phyloP scores from a whole-genome alignment of 2,329 filamentous ascomycete genomes.

The Aspergillus calidoustus region DNA sequence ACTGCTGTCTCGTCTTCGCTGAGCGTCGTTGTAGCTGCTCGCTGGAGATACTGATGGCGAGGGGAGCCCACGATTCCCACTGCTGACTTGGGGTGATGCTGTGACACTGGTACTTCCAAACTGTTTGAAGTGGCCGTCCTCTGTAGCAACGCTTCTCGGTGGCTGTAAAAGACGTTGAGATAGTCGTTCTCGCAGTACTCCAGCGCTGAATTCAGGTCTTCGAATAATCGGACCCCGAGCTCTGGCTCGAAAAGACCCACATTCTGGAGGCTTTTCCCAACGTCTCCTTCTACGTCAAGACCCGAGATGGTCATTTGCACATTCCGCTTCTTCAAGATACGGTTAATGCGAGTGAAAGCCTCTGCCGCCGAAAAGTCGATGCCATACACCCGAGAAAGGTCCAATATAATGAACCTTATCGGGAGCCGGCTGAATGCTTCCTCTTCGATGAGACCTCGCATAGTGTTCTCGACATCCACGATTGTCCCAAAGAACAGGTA shows the following conservation, averaged over 20 bases:
- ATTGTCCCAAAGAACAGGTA: slow-evolving; percentile 99
- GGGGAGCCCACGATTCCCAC: slow-evolving; percentile 74
- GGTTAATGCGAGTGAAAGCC: slow-evolving; percentile 89
- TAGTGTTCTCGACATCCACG: slow-evolving; percentile 88
- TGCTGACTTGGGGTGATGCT: slow-evolving; percentile 28
- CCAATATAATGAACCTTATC: slow-evolving; percentile 87
- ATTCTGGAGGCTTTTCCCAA: slow-evolving; percentile 78
- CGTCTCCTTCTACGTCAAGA: slow-evolving; percentile 72
- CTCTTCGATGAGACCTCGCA: slow-evolving; percentile 80
- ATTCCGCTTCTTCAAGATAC: slow-evolving; percentile 75
- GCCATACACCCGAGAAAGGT: slow-evolving; percentile 86
- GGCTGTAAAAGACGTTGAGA: slow-evolving; percentile 76
- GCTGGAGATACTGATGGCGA: slow-evolving; percentile 74
- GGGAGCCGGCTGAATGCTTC: slow-evolving; percentile 76
- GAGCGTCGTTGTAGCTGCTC: slow-evolving; percentile 77
- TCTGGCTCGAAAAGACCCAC: slow-evolving; percentile 80
- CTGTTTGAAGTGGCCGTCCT: slow-evolving; percentile 23
- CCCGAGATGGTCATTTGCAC: slow-evolving; percentile 84
- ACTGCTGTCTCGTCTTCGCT: slow-evolving; percentile 63
- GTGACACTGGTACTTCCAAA: slow-evolving; percentile 39
- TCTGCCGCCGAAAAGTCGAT: slow-evolving; percentile 96
- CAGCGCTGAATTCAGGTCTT: slow-evolving; percentile 88
- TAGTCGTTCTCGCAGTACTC: slow-evolving; percentile 96
- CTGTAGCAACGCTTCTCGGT: slow-evolving; percentile 58
- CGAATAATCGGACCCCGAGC: slow-evolving; percentile 77